Evolutionary conservation across 2,329 filamentous ascomycete genomes (phyloP).

Genomic region (Fusarium sp.): DNA sequence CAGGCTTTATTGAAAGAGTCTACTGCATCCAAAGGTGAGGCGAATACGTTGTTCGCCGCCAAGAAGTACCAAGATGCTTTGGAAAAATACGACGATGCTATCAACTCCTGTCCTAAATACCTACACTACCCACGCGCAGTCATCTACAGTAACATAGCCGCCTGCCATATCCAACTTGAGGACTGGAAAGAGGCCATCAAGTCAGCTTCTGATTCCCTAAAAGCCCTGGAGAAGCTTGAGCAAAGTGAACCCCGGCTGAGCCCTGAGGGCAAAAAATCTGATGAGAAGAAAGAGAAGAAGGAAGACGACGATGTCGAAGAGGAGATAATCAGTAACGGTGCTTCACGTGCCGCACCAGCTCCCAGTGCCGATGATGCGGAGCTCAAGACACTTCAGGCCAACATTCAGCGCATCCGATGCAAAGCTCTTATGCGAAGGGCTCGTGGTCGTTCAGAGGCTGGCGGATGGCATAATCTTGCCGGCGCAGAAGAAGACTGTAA

Average conservation of each 20-base stretch:
- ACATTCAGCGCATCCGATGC: constrained; percentile 79
- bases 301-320: constrained; percentile 60
- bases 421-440: constrained; percentile 87
- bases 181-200: constrained; percentile 87
- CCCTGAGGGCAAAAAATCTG: constrained; percentile 51
- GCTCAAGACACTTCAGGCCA: constrained; percentile 52
- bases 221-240: constrained; percentile 73
- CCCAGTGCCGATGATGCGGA: constrained; percentile 30
- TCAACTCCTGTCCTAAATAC: constrained; percentile 82
- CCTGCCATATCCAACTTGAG: constrained; percentile 84
- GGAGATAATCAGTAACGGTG: constrained; percentile 68
- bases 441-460: constrained; percentile 74
- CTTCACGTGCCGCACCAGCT: constrained; percentile 58
- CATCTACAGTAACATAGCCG: constrained; percentile 86
- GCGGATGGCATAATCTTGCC: constrained; percentile 82
- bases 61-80: constrained; percentile 81
- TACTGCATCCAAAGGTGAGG: constrained; percentile 75
- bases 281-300: constrained; percentile 45
- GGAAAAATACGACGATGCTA: constrained; percentile 81
- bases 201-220: constrained; percentile 76
- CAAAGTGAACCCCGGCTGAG: constrained; percentile 47
- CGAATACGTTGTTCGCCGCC: constrained; percentile 81
- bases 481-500: constrained; percentile 85
- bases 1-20: constrained; percentile 77
- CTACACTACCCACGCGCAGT: constrained; percentile 90